Conservation (phyloP, 176 grass and related monocot genomes). For the Coix lacrymajobi region DNA sequence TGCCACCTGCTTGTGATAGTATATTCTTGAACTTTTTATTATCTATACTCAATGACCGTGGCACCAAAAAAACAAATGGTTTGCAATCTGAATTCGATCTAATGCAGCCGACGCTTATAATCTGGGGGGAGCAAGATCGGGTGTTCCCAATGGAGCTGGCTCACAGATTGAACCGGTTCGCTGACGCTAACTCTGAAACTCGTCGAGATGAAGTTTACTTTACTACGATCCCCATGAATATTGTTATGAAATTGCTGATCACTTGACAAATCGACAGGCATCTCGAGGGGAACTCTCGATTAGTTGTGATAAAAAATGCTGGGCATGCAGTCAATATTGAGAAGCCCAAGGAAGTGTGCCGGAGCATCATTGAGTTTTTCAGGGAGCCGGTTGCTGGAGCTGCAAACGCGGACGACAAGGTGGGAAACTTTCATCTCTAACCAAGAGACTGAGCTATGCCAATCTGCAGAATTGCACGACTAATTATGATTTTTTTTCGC, state of each 20-base stretch:
- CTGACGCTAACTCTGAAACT: neutral
- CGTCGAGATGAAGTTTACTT: neutral
- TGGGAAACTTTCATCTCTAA: neutral
- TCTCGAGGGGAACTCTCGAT: conserved; percentile 57
- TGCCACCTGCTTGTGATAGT: neutral
- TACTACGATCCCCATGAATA: neutral
- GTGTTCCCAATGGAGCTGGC: conserved; percentile 94
- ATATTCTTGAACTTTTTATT: neutral
- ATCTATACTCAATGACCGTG: neutral
- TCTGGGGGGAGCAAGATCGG: conserved; percentile 80
- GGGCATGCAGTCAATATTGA: conserved; percentile 96
- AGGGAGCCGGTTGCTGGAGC: conserved; percentile 2
- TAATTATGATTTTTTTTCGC: neutral
- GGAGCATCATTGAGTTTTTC: conserved; percentile 56
- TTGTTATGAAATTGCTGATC: neutral
- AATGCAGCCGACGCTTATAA: conserved; percentile 59
- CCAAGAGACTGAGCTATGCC: neutral
- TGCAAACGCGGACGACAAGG: conserved; percentile 26
- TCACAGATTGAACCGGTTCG: conserved; percentile 76
- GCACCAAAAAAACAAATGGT: neutral
- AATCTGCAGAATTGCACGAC: neutral
- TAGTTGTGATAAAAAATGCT: conserved; percentile 70
- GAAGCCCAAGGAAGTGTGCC: conserved; percentile 64
- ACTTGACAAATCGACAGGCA: conserved; percentile 50
- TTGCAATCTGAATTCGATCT: neutral